Percentiles rank a stretch among this genome's conserved stretches.
Evolutionary conservation across 805 yeast genomes (phyloP).

Genomic region (Saccharomyces eubayanus): DNA sequence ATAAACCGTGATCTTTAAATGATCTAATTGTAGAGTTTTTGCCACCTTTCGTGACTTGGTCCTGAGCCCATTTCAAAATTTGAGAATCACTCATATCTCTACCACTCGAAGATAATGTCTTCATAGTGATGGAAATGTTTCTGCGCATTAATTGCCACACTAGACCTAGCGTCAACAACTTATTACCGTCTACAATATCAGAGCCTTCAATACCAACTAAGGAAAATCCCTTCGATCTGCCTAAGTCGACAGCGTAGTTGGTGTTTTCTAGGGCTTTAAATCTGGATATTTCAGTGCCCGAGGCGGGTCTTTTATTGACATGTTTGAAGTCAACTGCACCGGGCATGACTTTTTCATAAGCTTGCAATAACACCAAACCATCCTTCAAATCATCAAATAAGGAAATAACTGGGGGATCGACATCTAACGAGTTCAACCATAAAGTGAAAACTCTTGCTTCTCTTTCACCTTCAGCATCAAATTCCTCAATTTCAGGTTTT

Average conservation of each 20-base stretch:
- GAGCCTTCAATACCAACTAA: constrained; percentile 97
- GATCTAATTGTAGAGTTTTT: constrained; percentile 65
- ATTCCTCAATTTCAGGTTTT: constrained; percentile 90
- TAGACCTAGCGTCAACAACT: constrained; percentile 78
- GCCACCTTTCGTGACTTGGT: constrained; percentile 78
- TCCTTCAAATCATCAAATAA: constrained; percentile 92
- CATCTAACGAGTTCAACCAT: constrained; percentile 95
- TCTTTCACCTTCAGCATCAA: constrained; percentile 98
- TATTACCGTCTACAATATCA: constrained; percentile 90
- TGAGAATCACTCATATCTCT: constrained; percentile 74
- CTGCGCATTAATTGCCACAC: constrained; percentile 99
- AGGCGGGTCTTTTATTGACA: constrained; percentile 75
- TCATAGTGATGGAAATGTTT: constrained; percentile 79
- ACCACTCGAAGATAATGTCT: constrained; percentile 62
- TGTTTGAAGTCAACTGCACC: constrained; percentile 75
- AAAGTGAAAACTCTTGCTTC: constrained; percentile 97
- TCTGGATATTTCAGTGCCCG: constrained; percentile 69
- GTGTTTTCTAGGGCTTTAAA: constrained; percentile 95
- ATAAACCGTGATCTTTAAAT: constrained; percentile 70
- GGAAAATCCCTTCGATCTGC: constrained; percentile 86
- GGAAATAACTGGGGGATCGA: constrained; percentile 86
- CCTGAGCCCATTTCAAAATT: constrained; percentile 90
- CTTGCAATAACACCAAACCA: constrained; percentile 81
- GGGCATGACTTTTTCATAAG: constrained; percentile 91
- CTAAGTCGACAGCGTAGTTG: constrained; percentile 96